phyloP scores from a whole-genome alignment of 169 alveolate species.

The Babesia ovis region DNA sequence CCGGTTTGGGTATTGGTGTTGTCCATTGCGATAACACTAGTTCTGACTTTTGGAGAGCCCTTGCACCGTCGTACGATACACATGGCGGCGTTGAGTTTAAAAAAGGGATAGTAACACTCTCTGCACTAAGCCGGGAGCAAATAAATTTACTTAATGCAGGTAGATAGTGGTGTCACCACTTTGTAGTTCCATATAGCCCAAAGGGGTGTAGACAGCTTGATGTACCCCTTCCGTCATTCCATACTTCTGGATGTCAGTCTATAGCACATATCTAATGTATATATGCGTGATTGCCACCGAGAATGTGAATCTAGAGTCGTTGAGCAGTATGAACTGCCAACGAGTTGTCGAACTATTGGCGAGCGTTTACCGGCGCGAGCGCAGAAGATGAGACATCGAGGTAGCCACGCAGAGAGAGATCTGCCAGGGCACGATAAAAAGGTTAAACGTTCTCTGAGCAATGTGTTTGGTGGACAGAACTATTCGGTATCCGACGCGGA shows the following conservation, averaged over 20 bases:
- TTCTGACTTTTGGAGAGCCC: constrained; percentile 54
- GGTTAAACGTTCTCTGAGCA: constrained; percentile 18
- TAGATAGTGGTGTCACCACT: not conserved
- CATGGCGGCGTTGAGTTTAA: not conserved
- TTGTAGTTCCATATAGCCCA: not conserved
- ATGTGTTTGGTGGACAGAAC: not conserved
- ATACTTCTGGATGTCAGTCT: not conserved
- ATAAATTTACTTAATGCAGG: constrained; percentile 3
- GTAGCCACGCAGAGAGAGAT: not conserved
- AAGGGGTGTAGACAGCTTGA: not conserved
- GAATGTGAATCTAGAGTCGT: not conserved
- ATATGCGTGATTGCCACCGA: not conserved
- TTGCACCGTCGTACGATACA: constrained; percentile 23
- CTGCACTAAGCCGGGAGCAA: constrained; percentile 15
- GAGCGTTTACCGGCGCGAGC: not conserved
- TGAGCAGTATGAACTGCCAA: too few species aligned
- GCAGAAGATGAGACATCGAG: not conserved
- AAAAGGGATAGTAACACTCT: not conserved
- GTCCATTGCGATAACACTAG: constrained; percentile 60
- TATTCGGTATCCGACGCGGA: not conserved
- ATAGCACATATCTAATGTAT: not conserved
- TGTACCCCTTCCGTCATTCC: not conserved
- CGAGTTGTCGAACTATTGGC: not conserved
- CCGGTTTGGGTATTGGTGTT: constrained; percentile 16
- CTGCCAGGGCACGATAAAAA: not conserved